These are phyloP conservation scores for Linnemannia elongata DNA, from an alignment of 192 early-diverging fungal species.

Conservation along the genomic window DNA sequence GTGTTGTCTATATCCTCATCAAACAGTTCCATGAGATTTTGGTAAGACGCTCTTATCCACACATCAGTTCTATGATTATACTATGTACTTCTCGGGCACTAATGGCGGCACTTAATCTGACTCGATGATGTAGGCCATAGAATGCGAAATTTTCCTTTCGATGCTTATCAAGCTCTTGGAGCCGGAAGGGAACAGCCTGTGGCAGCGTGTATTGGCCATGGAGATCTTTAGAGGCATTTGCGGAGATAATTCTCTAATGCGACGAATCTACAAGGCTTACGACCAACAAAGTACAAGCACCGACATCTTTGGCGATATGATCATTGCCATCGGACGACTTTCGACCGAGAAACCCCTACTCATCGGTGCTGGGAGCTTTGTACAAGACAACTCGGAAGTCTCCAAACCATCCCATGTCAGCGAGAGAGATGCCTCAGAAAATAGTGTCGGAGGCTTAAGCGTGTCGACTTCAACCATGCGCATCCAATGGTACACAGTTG, in stretches of 20 bases:
- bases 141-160: conserved; percentile 95
- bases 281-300: conserved; percentile 81
- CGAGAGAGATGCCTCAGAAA: conserved; percentile 23
- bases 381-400: conserved; percentile 38
- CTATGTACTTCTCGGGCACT: neutral
- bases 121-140: conserved; percentile 70
- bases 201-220: conserved; percentile 86
- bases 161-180: conserved; percentile 89
- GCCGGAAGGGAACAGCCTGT: conserved; percentile 76
- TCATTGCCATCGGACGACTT: conserved; percentile 80
- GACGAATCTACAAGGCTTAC: conserved; percentile 80
- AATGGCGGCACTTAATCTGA: conserved; percentile 9
- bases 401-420: conserved; percentile 11
- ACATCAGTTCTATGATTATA: neutral
- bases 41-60: conserved; percentile 52
- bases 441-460: conserved; percentile 60
- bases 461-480: conserved; percentile 70
- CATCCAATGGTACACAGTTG: conserved; percentile 72
- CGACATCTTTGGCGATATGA: conserved; percentile 86
- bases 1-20: conserved; percentile 84
- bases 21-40: conserved; percentile 81
- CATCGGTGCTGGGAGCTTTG: conserved; percentile 61
- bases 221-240: conserved; percentile 84
- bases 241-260: conserved; percentile 70
- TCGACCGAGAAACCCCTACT: conserved; percentile 78